Percentiles rank a stretch among this genome's conserved stretches.
Conservation (phyloP, 2,329 filamentous ascomycete genomes). For the Fusarium fracticaudum region DNA sequence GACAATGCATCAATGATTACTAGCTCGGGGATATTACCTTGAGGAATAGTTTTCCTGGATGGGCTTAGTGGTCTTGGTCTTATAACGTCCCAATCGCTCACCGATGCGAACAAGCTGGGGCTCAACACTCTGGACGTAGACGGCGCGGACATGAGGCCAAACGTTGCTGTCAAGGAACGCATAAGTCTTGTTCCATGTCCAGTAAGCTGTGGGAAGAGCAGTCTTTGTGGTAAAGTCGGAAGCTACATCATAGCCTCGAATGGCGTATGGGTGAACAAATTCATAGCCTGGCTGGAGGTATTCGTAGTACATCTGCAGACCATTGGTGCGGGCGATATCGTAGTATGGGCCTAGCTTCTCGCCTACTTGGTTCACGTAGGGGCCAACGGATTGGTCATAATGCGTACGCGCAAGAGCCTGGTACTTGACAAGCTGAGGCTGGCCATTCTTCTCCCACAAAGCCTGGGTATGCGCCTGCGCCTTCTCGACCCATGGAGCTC, state of each 20-base stretch:
- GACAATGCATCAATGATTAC: background rate
- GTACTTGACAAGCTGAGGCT: constrained; percentile 76
- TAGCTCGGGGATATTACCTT: constrained; percentile 11
- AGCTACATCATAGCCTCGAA: constrained; percentile 72
- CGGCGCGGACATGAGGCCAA: constrained; percentile 80
- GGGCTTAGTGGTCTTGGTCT: constrained; percentile 50
- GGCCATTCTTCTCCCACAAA: constrained; percentile 82
- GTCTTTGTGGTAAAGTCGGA: constrained; percentile 75
- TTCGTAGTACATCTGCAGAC: constrained; percentile 74
- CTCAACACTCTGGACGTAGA: constrained; percentile 93
- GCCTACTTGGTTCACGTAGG: constrained; percentile 73
- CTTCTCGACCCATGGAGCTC: constrained; percentile 75
- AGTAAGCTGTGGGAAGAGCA: constrained; percentile 76
- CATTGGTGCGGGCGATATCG: constrained; percentile 68
- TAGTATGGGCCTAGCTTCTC: constrained; percentile 76
- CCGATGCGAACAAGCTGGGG: constrained; percentile 94
- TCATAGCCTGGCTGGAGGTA: constrained; percentile 80
- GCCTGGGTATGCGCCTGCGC: constrained; percentile 71
- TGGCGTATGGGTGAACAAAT: constrained; percentile 77
- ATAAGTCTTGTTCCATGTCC: constrained; percentile 74
- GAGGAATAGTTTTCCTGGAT: constrained; percentile 22
- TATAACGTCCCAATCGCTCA: constrained; percentile 84
- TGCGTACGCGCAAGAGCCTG: constrained; percentile 68
- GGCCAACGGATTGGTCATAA: constrained; percentile 77
- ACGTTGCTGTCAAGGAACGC: constrained; percentile 79